A percentile compares a stretch with the other conserved stretches of the same genome.
phyloP scores from a whole-genome alignment of 345 rosid genomes.

The Eucalyptus polyanthemos region DNA sequence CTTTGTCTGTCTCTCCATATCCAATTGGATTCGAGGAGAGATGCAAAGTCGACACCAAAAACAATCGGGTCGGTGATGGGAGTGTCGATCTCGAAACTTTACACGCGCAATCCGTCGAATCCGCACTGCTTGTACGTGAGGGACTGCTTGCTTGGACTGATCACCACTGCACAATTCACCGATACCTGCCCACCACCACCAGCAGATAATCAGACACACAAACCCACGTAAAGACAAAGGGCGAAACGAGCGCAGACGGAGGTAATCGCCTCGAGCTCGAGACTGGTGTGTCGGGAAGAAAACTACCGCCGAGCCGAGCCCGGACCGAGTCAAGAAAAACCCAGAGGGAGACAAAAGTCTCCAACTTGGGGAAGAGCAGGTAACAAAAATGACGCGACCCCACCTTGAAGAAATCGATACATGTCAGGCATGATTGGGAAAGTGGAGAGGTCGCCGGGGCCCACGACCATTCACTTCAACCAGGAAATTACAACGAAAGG shows the following conservation, averaged over 20 bases:
- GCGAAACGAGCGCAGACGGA: background rate
- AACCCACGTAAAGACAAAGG: background rate
- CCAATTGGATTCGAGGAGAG: background rate
- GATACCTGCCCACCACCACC: slow-evolving; percentile 44
- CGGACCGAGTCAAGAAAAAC: background rate
- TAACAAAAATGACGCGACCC: background rate
- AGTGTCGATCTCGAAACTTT: background rate
- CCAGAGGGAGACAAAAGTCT: background rate
- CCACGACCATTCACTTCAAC: background rate
- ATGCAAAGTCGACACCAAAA: background rate
- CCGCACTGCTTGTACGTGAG: slow-evolving; percentile 94
- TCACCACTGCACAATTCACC: slow-evolving; percentile 78
- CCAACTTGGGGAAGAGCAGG: background rate
- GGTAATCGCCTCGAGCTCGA: background rate
- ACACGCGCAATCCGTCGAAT: slow-evolving; percentile 84
- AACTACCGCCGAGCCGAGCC: background rate
- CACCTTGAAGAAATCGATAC: background rate
- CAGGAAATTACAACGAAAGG: background rate
- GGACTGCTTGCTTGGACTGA: slow-evolving; percentile 91
- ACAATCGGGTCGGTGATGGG: background rate
- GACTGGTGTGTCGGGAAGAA: background rate
- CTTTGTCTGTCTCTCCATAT: background rate
- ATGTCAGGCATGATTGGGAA: background rate
- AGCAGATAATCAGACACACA: background rate
- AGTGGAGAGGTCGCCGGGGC: background rate